Base-by-base conservation (phyloP, 1,139 yeast genomes). In the Pichia sp. region DNA sequence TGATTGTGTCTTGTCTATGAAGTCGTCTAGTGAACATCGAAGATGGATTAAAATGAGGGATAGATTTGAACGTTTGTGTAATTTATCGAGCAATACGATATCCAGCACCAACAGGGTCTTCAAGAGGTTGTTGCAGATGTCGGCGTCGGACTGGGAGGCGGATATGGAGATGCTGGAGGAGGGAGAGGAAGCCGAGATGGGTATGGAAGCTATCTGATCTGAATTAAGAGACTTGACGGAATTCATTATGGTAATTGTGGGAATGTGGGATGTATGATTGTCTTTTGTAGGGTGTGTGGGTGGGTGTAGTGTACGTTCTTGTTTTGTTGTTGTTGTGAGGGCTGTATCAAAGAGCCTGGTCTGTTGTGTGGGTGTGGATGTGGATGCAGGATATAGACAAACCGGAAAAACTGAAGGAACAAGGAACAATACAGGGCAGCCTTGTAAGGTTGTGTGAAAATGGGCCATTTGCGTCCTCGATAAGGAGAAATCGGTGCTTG, bases 1-100 rank as follows among this genome's bases (percentile, higher is more conserved):
- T n/a, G n/a, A n/a, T n/a, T n/a, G n/a, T n/a, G n/a, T n/a, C n/a
- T 9, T 9, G 31, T 47, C 47, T 2, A 47, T 27, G 4, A 34
- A 27, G 4, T 14, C 8, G 24, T 48, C 46, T 11, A 48, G 4
- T 2, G 22, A 17, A 14, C 35, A 14, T 27, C 42, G 44, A 7
- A 45, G 15, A 36, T 48, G 48, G 12, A 48, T 45, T 9, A 45
- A 19, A 10, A 48, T 10, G 10, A 48, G 32, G 7, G 48, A 45
- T 17, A 42, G 10, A 21, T 42, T 42, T 3, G 49, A 39, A 14
- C 44, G 41, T 4, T 28, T 18, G 18, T 48, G 43, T 2, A 48
- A 37, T 21, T 40, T 45, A 22, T 48, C 52, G 4, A 48, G 42
- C 4, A 45, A 4, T 4, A 48, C 40, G 9, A 48, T n/a, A 34